Conservation (phyloP, 768 basidiomycete genomes). For the Lyophyllum decastes region DNA sequence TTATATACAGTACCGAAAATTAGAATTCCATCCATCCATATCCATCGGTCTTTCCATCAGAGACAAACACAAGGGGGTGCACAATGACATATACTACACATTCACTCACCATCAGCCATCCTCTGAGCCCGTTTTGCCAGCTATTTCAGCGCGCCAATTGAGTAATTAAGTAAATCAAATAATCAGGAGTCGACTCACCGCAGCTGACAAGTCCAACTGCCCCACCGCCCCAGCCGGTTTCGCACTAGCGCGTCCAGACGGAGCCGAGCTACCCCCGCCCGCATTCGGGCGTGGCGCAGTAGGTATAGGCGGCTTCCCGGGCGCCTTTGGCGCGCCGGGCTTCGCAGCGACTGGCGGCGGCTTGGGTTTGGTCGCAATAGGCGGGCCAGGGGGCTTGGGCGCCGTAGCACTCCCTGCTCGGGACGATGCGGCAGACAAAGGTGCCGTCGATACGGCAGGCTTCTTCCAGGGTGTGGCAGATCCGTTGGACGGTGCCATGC, state of each 20-base stretch:
- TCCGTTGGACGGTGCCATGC: constrained; percentile 69
- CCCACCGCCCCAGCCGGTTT: constrained; percentile 46
- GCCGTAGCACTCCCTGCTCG: constrained; percentile 52
- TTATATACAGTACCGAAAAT: constrained; percentile 10
- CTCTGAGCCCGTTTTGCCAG: constrained; percentile 78
- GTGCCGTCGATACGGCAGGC: constrained; percentile 34
- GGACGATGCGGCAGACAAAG: constrained; percentile 43
- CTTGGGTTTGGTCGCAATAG: constrained; percentile 53
- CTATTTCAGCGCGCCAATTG: constrained; percentile 33
- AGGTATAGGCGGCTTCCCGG: constrained; percentile 61
- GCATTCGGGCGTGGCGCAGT: constrained; percentile 51
- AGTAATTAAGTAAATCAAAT: background rate
- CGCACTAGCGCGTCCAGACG: constrained; percentile 37
- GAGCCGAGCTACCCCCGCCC: constrained; percentile 24
- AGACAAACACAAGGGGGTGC: no score
- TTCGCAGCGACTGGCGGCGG: constrained; percentile 31
- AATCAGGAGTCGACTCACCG: constrained; percentile 47
- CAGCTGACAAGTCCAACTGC: constrained; percentile 83
- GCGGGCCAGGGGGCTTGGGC: constrained; percentile 52
- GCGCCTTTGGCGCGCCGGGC: constrained; percentile 29
- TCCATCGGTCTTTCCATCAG: background rate
- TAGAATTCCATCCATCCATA: constrained; percentile 14
- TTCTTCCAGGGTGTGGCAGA: constrained; percentile 78
- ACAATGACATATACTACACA: no score
- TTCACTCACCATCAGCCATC: constrained; percentile 47